These are phyloP conservation scores for Albatrellus sp. DNA, from an alignment of 1,284 basidiomycete species.

Conservation along the genomic window DNA sequence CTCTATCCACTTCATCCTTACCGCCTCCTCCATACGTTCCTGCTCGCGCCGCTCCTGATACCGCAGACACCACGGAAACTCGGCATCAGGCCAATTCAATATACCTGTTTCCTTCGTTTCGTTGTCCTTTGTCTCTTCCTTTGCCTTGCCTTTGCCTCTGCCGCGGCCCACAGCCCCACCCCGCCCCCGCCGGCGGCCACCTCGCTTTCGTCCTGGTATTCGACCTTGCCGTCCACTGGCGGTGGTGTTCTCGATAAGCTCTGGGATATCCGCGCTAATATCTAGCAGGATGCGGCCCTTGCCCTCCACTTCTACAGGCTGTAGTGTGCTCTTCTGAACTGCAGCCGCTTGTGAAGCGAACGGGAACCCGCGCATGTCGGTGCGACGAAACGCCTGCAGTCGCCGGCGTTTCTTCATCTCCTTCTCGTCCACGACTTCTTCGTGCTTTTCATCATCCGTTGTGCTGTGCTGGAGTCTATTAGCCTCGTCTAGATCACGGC, in stretches of 20 bases:
- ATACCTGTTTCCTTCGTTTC: constrained; percentile 18
- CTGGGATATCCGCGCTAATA: constrained; percentile 20
- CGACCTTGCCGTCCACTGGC: constrained; percentile 9
- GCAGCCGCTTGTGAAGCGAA: constrained; percentile 11
- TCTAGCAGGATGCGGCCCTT: constrained; percentile 55
- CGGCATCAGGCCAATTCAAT: constrained; percentile 65
- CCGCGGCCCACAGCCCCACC: constrained; percentile 10
- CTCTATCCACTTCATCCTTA: constrained; percentile 45
- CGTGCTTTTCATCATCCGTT: no score
- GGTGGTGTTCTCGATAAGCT: constrained; percentile 9
- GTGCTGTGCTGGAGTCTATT: no score
- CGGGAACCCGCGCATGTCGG: constrained; percentile 11
- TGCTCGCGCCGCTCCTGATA: constrained; percentile 37
- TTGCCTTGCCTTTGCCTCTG: constrained; percentile 5
- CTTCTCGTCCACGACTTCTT: constrained; percentile 35
- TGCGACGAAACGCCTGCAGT: constrained; percentile 41
- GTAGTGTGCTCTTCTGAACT: constrained; percentile 24
- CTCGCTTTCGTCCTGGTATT: constrained; percentile 21
- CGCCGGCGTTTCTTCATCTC: constrained; percentile 52
- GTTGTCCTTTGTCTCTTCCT: constrained; percentile 3
- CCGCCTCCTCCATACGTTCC: constrained; percentile 39
- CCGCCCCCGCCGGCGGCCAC: constrained; percentile 21
- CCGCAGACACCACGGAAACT: constrained; percentile 63
- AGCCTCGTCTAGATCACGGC: constrained; percentile 5
- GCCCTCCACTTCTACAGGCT: constrained; percentile 50